Evolutionary conservation across 306 rosid genomes (phyloP), one percentile per base, ranked within the genome.

Genomic region (Pueraria montana): DNA sequence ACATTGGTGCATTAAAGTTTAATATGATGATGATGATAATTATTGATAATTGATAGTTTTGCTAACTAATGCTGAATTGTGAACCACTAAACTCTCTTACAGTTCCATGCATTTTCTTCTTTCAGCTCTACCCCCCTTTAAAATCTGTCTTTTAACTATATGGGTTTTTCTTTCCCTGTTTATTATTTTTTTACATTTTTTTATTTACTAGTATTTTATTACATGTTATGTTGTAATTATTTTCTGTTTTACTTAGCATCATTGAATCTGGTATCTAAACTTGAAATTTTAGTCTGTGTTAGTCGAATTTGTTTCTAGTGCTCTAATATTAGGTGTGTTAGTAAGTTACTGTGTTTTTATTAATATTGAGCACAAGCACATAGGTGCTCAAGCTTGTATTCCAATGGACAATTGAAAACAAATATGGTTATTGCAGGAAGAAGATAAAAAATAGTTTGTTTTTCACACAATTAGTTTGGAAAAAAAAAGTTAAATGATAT

Each of bases 81-180:
- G 26, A 70, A 56, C 72, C 42, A 62, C 45, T 59, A 70, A 26
- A n/a, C 45, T 20, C 34, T 17, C 13, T 40, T 53, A 17, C 26
- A 26, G 77, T 63, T 81, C 8, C 59, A 13, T 79, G 75, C 65
- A 11, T 75, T 76, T 52, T 30, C 34, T 70, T 62, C 78, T 81
- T 50, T 24, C 56, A 68, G 75, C 62, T 48, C 24, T 46, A 38
- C 62, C 34, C 24, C 50, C 45, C 32, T 21, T 77, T 67, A 85
- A 62, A 26, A 50, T 32, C 16, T 9, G 11, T 75, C 17, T 78
- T 63, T 43, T 75, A 23, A 23, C 55, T 78, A 12, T 48, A 13
- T 20, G 9, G 50, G 3, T 24, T 58, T 80, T 45, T 21, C 32
- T 59, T 67, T 38, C 43, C 42, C 24, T 36, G 23, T 69, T 72